Evolutionary conservation across 75 land plant genomes (phyloP), one percentile per base, ranked within the genome.

Genomic region (Selaginella tamariscina): DNA sequence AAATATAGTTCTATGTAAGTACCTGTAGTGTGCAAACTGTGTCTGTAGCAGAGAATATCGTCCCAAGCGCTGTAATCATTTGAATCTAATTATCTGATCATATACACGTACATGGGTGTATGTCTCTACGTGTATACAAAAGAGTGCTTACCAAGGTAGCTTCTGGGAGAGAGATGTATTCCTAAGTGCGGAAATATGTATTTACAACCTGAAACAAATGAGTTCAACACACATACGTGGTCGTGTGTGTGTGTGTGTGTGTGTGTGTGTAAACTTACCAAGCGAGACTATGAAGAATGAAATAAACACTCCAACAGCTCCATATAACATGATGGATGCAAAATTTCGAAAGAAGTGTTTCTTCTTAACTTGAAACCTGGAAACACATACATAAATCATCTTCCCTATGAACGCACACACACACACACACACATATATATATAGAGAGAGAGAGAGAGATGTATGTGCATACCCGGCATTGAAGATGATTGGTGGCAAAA

Each of bases 271-370:
- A 5, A 15, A 39, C 57, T 67, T 75, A 86, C 90, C 90, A 62
- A 75, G 77, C 33, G 89, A 69, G 27, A 91, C 81, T 0, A 91
- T 81, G 20, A 69, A 70, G 24, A 82, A 75, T 1, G 93, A 91
- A 0, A 91, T 82, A 54, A 88, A 88, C 24, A 82, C 89, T 13
- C 93, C 93, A 30, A 86, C 70, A 5, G 85, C 82, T 2, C 97
- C 93, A 66, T 83, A 91, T 56, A 84, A 65, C 82, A 85, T 88
- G 63, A 91, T 91, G 27, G 87, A 77, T 11, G 80, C 27, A 66
- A 91, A 88, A 74, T 91, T 91, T 15, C 74, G 85, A 54, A 91
- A 91, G 66, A 91, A 91, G 70, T 86, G 84, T 29, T 91, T 88
- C 84, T 91, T 89, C 82, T 89, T 89, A 8, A 89, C 88, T 70